Evolutionary conservation across 1,284 basidiomycete species (phyloP).

Genomic region (Cerioporus squamosus): DNA sequence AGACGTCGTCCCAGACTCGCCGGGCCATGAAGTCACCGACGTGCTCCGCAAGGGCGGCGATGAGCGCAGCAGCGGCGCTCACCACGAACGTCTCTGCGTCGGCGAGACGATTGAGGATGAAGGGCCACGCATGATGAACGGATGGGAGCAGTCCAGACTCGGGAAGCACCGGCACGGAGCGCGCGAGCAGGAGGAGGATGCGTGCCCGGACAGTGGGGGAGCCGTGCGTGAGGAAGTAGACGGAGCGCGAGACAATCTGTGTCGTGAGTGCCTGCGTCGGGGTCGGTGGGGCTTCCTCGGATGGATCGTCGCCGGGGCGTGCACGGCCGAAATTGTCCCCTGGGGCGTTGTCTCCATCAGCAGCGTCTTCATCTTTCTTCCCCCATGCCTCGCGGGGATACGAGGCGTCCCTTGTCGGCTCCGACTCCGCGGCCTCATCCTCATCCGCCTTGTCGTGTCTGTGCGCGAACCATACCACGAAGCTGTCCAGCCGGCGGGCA

Average conservation of each 20-base stretch:
- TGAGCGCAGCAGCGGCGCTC: conserved; percentile 68
- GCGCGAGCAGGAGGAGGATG: conserved; percentile 75
- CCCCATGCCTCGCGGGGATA: conserved; percentile 60
- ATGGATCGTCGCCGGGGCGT: conserved; percentile 30
- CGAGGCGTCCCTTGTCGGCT: conserved; percentile 20
- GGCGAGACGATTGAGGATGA: conserved; percentile 79
- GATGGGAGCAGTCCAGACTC: conserved; percentile 79
- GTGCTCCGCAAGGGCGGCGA: conserved; percentile 69
- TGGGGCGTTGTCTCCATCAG: conserved; percentile 24
- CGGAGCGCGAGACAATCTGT: conserved; percentile 82
- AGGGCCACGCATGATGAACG: conserved; percentile 88
- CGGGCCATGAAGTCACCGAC: conserved; percentile 84
- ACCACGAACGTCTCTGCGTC: conserved; percentile 81
- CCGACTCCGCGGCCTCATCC: background rate
- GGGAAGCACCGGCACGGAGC: conserved; percentile 76
- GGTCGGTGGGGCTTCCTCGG: conserved; percentile 53
- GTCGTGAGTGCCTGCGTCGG: conserved; percentile 76
- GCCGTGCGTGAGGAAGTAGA: conserved; percentile 89
- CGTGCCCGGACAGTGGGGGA: conserved; percentile 84
- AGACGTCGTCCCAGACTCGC: conserved; percentile 86
- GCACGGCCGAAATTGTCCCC: conserved; percentile 30
- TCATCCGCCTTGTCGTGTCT: conserved; percentile 41
- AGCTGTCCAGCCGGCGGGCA: conserved; percentile 44
- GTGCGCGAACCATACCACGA: conserved; percentile 68
- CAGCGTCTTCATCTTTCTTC: conserved; percentile 19